Evolutionary conservation across 2,329 filamentous ascomycete species (phyloP).

Genomic region (Beauveria sp.): DNA sequence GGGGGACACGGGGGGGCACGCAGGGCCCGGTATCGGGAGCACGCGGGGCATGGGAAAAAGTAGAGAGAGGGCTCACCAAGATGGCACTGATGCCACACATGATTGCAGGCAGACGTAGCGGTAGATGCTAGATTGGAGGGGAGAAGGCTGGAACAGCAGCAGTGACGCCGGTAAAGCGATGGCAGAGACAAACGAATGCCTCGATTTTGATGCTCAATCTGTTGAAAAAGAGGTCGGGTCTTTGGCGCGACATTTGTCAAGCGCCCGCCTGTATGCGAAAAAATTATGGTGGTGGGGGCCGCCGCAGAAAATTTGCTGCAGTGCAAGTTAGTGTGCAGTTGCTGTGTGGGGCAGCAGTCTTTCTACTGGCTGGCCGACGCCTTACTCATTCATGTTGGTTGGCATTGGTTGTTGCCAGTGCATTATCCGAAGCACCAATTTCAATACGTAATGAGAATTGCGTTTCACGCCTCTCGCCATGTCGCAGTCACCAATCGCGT

Average conservation of each 20-base stretch:
- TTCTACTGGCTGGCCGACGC: neutral
- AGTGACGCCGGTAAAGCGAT: conserved; percentile 2
- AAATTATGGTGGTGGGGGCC: neutral
- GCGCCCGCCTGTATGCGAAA: conserved; percentile 3
- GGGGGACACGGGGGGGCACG: neutral
- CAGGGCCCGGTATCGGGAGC: conserved; percentile 3
- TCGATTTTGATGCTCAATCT: neutral
- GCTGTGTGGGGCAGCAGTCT: neutral
- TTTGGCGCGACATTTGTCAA: neutral
- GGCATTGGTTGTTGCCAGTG: neutral
- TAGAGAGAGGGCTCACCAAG: conserved; percentile 3
- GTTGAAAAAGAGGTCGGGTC: neutral
- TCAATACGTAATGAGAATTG: neutral
- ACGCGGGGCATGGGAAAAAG: neutral
- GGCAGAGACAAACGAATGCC: neutral
- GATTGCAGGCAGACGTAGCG: neutral
- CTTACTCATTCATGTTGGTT: neutral
- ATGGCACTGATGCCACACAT: conserved; percentile 10
- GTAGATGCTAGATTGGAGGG: neutral
- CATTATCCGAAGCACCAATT: neutral
- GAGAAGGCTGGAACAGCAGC: conserved; percentile 3
- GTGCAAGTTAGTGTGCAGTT: neutral
- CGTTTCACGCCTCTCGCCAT: neutral
- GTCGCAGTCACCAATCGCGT: neutral
- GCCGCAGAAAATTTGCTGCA: neutral